Evolutionary conservation across 768 basidiomycete species (phyloP).

Genomic region (Lactarius vividus): DNA sequence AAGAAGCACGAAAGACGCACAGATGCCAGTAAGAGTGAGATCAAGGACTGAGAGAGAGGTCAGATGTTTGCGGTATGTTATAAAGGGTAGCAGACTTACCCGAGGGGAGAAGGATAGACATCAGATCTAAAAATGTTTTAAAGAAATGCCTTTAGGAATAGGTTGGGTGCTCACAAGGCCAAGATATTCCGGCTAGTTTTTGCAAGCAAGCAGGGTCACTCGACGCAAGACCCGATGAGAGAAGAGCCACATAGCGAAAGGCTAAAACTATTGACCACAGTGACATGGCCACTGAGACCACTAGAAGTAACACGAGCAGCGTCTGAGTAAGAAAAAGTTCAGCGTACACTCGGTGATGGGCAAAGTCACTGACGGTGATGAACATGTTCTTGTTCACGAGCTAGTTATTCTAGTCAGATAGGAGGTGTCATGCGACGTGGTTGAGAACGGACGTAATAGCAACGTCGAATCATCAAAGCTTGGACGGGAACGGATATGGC

Average conservation of each 20-base stretch:
- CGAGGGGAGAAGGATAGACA: not conserved
- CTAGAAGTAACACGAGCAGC: constrained; percentile 9
- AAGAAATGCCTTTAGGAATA: not conserved
- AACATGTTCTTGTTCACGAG: constrained; percentile 8
- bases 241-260: not conserved
- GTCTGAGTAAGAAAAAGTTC: constrained; percentile 2
- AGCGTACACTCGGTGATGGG: not conserved
- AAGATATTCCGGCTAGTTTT: not conserved
- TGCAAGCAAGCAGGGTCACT: not conserved
- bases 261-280: not conserved
- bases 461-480: constrained; percentile 14
- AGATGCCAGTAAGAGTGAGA: not conserved
- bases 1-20: not conserved
- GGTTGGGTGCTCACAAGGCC: constrained; percentile 7
- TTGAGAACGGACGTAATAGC: constrained; percentile 16
- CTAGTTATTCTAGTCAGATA: constrained; percentile 4
- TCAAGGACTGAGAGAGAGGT: not conserved
- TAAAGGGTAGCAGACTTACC: not conserved
- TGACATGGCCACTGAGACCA: not conserved
- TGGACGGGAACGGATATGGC: constrained; percentile 14
- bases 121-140: not conserved
- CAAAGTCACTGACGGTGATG: constrained; percentile 5
- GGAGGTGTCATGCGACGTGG: not conserved
- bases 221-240: too few species aligned
- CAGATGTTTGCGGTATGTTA: not conserved